Evolutionary conservation across 2,329 filamentous ascomycete species (phyloP).

Genomic region (Ascochyta clinopodiicola): DNA sequence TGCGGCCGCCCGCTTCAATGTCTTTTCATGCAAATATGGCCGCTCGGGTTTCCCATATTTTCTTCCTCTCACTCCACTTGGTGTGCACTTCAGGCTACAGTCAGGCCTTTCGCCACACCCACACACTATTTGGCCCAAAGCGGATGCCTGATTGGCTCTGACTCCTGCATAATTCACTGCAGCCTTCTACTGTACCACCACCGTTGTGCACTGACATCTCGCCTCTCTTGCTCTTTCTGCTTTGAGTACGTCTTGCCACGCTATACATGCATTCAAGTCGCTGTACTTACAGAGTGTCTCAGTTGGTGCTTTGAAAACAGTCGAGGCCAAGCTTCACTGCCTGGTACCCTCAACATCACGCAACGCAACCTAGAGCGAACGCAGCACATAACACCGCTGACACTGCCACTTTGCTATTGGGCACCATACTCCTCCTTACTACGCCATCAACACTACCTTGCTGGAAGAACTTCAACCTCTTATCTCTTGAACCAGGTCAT

Average conservation of each 20-base stretch:
- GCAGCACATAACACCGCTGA: not conserved
- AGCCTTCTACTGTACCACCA: conserved; percentile 34
- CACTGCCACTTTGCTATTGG: not conserved
- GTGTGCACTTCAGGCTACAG: conserved; percentile 39
- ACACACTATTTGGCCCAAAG: conserved; percentile 34
- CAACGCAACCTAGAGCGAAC: not conserved
- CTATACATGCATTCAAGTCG: conserved; percentile 22
- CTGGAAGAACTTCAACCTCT: too few species aligned
- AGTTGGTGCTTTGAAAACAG: conserved; percentile 28
- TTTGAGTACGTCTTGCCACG: conserved; percentile 20
- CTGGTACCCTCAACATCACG: conserved; percentile 16
- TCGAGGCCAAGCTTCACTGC: conserved; percentile 7
- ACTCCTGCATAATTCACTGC: conserved; percentile 32
- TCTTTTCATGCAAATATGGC: conserved; percentile 17
- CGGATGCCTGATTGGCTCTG: conserved; percentile 30
- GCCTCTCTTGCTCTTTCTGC: conserved; percentile 35
- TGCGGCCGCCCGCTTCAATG: conserved; percentile 32
- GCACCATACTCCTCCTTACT: not conserved
- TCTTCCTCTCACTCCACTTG: not conserved
- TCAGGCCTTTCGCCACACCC: conserved; percentile 34
- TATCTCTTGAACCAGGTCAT: not conserved
- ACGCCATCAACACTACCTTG: too few species aligned
- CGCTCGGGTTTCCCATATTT: not conserved
- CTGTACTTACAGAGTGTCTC: conserved; percentile 34
- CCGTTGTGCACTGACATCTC: conserved; percentile 25